Evolutionary conservation across 2,329 filamentous ascomycete genomes (phyloP).

Genomic region (Apiospora koreana): DNA sequence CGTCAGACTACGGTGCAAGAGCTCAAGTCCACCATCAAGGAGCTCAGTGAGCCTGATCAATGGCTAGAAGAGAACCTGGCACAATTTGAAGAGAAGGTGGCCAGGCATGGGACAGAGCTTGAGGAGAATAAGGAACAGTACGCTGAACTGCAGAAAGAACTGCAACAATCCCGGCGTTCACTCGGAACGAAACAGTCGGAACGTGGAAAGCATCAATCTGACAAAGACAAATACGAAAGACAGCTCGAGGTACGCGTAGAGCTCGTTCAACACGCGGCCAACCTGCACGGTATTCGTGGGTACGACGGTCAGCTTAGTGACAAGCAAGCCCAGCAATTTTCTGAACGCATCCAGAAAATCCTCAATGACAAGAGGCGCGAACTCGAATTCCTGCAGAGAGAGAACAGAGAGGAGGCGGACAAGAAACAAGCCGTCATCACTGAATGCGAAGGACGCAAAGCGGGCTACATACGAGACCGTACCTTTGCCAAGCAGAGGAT

Average conservation of each 20-base stretch:
- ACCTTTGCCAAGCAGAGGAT: constrained; percentile 74
- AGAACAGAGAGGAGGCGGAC: constrained; percentile 73
- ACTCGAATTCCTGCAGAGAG: constrained; percentile 72
- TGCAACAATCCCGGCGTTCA: constrained; percentile 45
- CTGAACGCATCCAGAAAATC: constrained; percentile 73
- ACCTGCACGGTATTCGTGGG: constrained; percentile 76
- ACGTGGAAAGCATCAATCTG: constrained; percentile 77
- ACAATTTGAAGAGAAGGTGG: constrained; percentile 76
- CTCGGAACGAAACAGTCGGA: constrained; percentile 60
- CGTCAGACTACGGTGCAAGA: constrained; percentile 71
- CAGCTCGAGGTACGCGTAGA: constrained; percentile 71
- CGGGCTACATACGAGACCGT: constrained; percentile 72
- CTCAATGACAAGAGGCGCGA: constrained; percentile 77
- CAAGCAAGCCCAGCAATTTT: constrained; percentile 72
- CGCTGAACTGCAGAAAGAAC: constrained; percentile 57
- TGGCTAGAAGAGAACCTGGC: constrained; percentile 71
- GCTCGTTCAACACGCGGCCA: constrained; percentile 77
- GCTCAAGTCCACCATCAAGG: constrained; percentile 70
- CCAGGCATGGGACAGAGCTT: constrained; percentile 63
- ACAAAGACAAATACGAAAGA: constrained; percentile 83
- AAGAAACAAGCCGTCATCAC: constrained; percentile 72
- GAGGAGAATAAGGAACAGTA: constrained; percentile 66
- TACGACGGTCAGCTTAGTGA: constrained; percentile 81
- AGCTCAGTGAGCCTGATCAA: constrained; percentile 77
- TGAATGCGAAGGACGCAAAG: constrained; percentile 72